Evolutionary conservation across 306 rosid genomes (phyloP).

Genomic region (Begonia fuchsioides): DNA sequence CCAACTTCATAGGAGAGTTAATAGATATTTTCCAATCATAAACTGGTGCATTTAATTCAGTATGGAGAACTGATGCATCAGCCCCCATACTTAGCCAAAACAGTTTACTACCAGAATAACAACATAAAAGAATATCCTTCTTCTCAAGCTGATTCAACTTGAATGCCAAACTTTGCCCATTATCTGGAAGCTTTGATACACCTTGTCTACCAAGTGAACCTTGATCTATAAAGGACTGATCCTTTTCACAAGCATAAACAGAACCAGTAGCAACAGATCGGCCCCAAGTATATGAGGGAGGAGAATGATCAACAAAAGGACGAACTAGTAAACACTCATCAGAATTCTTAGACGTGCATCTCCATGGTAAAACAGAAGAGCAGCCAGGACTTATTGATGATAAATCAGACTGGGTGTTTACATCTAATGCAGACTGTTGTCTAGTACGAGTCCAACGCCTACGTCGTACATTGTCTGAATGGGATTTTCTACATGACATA

Average conservation of each 20-base stretch:
- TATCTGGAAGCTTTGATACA: slow-evolving; percentile 23
- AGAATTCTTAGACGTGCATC: slow-evolving; percentile 59
- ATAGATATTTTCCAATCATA: slow-evolving; percentile 91
- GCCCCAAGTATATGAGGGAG: slow-evolving; percentile 62
- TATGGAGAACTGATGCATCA: slow-evolving; percentile 90
- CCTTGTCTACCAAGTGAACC: slow-evolving; percentile 35
- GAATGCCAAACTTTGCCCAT: slow-evolving; percentile 30
- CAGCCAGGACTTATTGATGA: slow-evolving; percentile 49
- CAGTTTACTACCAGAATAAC: slow-evolving; percentile 46
- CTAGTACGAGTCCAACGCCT: slow-evolving; percentile 64
- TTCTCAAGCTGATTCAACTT: slow-evolving; percentile 83
- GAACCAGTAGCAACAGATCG: slow-evolving; percentile 45
- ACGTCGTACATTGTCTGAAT: slow-evolving; percentile 51
- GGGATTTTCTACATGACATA: slow-evolving; percentile 37
- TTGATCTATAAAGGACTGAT: slow-evolving; percentile 46
- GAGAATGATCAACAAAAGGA: slow-evolving; percentile 44
- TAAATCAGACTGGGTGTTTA: slow-evolving; percentile 23
- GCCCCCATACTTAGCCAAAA: slow-evolving; percentile 79
- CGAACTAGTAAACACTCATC: slow-evolving; percentile 56
- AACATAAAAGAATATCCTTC: slow-evolving; percentile 66
- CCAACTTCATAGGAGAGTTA: slow-evolving; percentile 75
- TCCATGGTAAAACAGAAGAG: slow-evolving; percentile 66
- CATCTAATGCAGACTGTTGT: slow-evolving; percentile 24
- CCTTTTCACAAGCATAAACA: slow-evolving; percentile 58
- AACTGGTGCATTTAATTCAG: slow-evolving; percentile 80